Percentiles rank a stretch among this genome's conserved stretches.
phyloP scores from a whole-genome alignment of 257 asterid species.

The Verbascum thapsus region DNA sequence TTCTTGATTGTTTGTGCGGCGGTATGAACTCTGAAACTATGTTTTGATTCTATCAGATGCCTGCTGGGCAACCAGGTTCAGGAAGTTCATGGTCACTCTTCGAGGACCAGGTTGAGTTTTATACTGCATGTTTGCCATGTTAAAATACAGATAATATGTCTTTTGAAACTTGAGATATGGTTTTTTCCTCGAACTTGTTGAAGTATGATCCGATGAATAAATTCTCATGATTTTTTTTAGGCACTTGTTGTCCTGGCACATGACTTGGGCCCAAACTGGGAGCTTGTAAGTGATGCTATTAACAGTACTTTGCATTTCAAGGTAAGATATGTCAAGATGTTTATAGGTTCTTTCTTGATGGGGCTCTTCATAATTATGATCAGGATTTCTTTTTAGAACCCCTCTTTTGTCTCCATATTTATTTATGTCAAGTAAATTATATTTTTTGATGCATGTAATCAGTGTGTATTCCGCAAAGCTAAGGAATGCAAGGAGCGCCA shows the following conservation, averaged over 20 bases:
- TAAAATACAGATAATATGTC: conserved; percentile 1
- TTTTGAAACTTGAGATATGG: conserved; percentile 23
- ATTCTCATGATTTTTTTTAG: conserved; percentile 47
- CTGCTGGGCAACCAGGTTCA: conserved; percentile 66
- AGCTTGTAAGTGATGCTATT: conserved; percentile 93
- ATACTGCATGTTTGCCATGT: conserved; percentile 21
- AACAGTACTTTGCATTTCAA: conserved; percentile 86
- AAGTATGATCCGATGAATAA: conserved; percentile 20
- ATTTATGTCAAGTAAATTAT: conserved; percentile 11
- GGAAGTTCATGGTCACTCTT: conserved; percentile 86
- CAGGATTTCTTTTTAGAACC: not conserved
- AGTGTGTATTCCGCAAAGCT: conserved; percentile 88
- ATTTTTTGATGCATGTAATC: conserved; percentile 32
- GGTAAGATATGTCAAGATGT: conserved; percentile 48
- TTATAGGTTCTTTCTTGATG: not conserved
- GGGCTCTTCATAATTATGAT: conserved; percentile 8
- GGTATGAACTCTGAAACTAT: conserved; percentile 27
- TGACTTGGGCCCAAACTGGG: conserved; percentile 98
- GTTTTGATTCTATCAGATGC: conserved; percentile 56
- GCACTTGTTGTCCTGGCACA: conserved; percentile 97
- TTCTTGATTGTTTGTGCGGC: conserved; percentile 22
- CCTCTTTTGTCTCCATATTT: conserved; percentile 3
- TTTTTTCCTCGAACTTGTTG: conserved; percentile 15
- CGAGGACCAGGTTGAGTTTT: conserved; percentile 79
- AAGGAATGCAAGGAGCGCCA: conserved; percentile 96